A percentile compares a stretch with the other conserved stretches of the same genome.
Evolutionary conservation across 768 basidiomycete genomes (phyloP).

Genomic region (Pisolithus marmoratus): DNA sequence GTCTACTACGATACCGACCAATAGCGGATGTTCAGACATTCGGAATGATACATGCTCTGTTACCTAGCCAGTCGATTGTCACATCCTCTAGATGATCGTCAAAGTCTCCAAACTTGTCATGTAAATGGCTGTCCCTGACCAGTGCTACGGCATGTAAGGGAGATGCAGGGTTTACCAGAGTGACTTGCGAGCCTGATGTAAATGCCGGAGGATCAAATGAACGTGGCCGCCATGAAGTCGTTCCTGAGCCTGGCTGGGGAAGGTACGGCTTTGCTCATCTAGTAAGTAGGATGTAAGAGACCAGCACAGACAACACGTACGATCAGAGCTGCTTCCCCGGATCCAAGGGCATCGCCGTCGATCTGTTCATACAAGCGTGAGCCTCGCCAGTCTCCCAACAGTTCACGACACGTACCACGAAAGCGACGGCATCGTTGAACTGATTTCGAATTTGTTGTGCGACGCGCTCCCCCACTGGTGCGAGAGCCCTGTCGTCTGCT

Average conservation of each 20-base stretch:
- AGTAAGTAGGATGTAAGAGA: background rate
- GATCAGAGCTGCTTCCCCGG: constrained; percentile 47
- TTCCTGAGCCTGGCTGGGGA: constrained; percentile 24
- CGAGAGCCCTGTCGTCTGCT: constrained; percentile 53
- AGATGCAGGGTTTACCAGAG: constrained; percentile 39
- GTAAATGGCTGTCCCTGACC: constrained; percentile 45
- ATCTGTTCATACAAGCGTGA: constrained; percentile 34
- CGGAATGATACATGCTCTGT: constrained; percentile 27
- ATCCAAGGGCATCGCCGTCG: constrained; percentile 54
- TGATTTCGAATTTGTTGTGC: constrained; percentile 46
- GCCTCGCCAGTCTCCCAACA: constrained; percentile 1
- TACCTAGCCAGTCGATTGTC: constrained; percentile 44
- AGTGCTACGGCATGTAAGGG: constrained; percentile 44
- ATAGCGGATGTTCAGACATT: constrained; percentile 8
- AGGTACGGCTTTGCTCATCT: constrained; percentile 43
- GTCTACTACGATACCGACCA: background rate
- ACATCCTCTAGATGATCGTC: constrained; percentile 81
- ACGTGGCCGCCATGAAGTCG: constrained; percentile 45
- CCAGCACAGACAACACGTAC: constrained; percentile 35
- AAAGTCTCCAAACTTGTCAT: constrained; percentile 67
- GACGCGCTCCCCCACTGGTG: constrained; percentile 61
- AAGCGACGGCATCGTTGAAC: constrained; percentile 58
- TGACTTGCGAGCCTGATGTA: constrained; percentile 38
- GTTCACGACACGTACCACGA: constrained; percentile 46
- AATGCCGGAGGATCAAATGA: constrained; percentile 37